phyloP scores from a whole-genome alignment of 176 grass and related monocot genomes.

The Tillandsia fasciculata region DNA sequence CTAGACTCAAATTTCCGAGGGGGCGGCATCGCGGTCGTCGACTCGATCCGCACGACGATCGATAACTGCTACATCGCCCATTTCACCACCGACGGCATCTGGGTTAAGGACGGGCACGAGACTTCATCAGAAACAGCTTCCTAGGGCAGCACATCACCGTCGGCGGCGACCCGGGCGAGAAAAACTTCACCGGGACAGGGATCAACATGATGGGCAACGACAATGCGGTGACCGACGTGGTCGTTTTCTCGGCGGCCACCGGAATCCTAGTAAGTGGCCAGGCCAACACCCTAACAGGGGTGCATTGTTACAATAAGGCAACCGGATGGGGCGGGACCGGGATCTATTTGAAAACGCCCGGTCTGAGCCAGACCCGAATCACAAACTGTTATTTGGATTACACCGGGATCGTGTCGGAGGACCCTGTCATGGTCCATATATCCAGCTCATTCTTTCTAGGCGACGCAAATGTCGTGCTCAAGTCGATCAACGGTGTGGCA shows the following conservation, averaged over 20 bases:
- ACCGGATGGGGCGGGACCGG: constrained; percentile 48
- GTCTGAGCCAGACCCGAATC: constrained; percentile 55
- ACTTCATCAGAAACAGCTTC: constrained; percentile 54
- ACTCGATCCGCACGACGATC: constrained; percentile 54
- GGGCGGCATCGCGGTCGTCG: constrained; percentile 44
- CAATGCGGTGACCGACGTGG: constrained; percentile 64
- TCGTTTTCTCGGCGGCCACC: constrained; percentile 53
- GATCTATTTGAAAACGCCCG: constrained; percentile 51
- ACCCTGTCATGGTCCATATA: constrained; percentile 66
- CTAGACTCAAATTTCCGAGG: constrained; percentile 63
- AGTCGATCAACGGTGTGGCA: constrained; percentile 47
- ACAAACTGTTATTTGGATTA: constrained; percentile 73
- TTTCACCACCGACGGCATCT: constrained; percentile 49
- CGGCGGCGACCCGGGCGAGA: constrained; percentile 44
- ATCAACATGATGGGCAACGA: constrained; percentile 68
- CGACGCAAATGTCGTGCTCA: constrained; percentile 78
- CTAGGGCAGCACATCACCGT: constrained; percentile 69
- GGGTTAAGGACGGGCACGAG: constrained; percentile 55
- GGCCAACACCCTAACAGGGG: constrained; percentile 74
- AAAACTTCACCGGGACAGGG: constrained; percentile 45
- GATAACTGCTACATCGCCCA: constrained; percentile 55
- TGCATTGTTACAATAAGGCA: constrained; percentile 96
- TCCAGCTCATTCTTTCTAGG: constrained; percentile 66
- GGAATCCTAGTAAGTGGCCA: constrained; percentile 55
- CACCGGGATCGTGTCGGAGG: constrained; percentile 63